phyloP scores from a whole-genome alignment of 768 basidiomycete species.

The Calocybe gangraenosa region DNA sequence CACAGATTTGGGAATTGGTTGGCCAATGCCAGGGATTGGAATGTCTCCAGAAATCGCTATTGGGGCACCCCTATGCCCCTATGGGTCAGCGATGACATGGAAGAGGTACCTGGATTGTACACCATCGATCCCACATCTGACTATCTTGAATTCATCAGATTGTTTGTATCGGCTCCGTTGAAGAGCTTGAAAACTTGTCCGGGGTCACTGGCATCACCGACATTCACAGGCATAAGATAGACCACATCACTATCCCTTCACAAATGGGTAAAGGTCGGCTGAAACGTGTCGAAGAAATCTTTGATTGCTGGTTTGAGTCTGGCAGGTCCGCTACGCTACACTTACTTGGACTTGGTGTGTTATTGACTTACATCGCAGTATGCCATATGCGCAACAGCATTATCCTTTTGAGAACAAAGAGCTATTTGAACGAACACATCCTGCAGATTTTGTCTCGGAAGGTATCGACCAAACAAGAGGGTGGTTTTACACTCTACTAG shows the following conservation, averaged over 20 bases:
- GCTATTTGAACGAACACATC: conserved; percentile 78
- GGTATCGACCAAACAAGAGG: conserved; percentile 99
- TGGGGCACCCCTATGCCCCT: conserved; percentile 98
- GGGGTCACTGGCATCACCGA: conserved; percentile 84
- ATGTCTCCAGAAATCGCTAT: conserved; percentile 96
- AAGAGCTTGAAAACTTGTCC: conserved; percentile 80
- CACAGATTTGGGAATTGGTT: conserved; percentile 97
- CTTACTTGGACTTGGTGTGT: no score
- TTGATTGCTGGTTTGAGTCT: conserved; percentile 99
- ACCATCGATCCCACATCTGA: background rate
- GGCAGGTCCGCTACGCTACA: conserved; percentile 63
- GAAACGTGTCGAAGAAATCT: conserved; percentile 93
- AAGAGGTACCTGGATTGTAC: conserved; percentile 56
- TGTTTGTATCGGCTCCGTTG: conserved; percentile 83
- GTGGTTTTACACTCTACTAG: conserved; percentile 98
- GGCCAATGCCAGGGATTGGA: conserved; percentile 98
- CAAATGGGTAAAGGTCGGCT: conserved; percentile 80
- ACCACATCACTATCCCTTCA: conserved; percentile 95
- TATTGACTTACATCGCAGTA: conserved; percentile 46
- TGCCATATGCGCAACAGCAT: conserved; percentile 97
- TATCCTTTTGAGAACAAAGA: conserved; percentile 98
- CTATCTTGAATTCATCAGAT: conserved; percentile 40
- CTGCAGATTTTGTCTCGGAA: conserved; percentile 96
- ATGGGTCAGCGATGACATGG: conserved; percentile 90
- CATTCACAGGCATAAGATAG: conserved; percentile 91